These are phyloP conservation scores for Alternaria viburni DNA, from an alignment of 2,329 filamentous ascomycete genomes.

Conservation along the genomic window DNA sequence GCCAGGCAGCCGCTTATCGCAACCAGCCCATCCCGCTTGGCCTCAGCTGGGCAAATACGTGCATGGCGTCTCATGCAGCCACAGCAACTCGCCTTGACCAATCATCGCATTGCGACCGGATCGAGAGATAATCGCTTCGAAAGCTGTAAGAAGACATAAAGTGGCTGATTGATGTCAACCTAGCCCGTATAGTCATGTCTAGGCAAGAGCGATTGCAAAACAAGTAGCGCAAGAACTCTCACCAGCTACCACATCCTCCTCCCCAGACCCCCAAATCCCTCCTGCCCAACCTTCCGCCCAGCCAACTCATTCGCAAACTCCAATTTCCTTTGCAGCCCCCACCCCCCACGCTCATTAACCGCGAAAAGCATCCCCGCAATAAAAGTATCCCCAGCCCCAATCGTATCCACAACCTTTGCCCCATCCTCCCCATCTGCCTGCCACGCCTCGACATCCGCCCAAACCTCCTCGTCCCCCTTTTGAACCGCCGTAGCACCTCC, in stretches of 20 bases:
- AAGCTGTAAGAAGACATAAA: too few relatives aligned
- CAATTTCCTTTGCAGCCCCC: constrained; percentile 58
- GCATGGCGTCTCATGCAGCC: too few relatives aligned
- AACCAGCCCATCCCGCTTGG: too few relatives aligned
- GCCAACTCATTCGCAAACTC: constrained; percentile 70
- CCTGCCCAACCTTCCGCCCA: constrained; percentile 69
- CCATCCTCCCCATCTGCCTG: background rate
- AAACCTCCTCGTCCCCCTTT: constrained; percentile 18
- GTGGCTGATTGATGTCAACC: too few relatives aligned
- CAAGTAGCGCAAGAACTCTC: background rate
- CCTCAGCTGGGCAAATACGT: too few relatives aligned
- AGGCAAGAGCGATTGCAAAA: background rate
- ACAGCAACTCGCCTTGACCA: too few relatives aligned
- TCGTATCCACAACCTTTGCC: constrained; percentile 57
- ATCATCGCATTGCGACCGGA: too few relatives aligned
- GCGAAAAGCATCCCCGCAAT: constrained; percentile 73
- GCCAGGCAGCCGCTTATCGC: too few relatives aligned
- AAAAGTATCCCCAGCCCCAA: constrained; percentile 79
- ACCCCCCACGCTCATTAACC: constrained; percentile 60
- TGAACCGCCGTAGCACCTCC: constrained; percentile 59
- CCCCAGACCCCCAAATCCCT: constrained; percentile 61
- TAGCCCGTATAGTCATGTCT: too few relatives aligned
- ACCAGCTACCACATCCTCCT: constrained; percentile 8
- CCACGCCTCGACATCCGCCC: constrained; percentile 17
- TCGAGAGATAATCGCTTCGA: too few relatives aligned